phyloP scores from a whole-genome alignment of 129 eudicot genomes.

The Oenanthe sinensis region DNA sequence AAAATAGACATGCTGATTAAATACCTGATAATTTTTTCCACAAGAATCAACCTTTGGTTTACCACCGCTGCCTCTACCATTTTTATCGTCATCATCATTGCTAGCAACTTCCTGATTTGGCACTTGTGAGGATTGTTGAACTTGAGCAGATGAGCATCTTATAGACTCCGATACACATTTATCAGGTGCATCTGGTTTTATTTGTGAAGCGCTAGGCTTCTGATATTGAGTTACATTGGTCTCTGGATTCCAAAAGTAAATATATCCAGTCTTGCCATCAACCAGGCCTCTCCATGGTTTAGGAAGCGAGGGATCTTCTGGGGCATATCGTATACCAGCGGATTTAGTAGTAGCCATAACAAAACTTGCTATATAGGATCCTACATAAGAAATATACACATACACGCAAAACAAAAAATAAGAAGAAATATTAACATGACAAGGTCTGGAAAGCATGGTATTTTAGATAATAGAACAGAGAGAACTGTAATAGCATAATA shows the following conservation, averaged over 20 bases:
- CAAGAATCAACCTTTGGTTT: slow-evolving; percentile 39
- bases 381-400: slow-evolving; percentile 5
- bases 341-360: slow-evolving; percentile 68
- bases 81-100: slow-evolving; percentile 17
- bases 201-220: slow-evolving; percentile 42
- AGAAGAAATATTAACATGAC: neutral
- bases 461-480: neutral
- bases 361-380: slow-evolving; percentile 22
- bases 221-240: slow-evolving; percentile 94
- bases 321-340: slow-evolving; percentile 61
- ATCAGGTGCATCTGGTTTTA: slow-evolving; percentile 2
- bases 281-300: slow-evolving; percentile 96
- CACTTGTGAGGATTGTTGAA: slow-evolving; percentile 44
- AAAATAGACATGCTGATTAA: neutral
- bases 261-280: slow-evolving; percentile 88
- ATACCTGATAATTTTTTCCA: slow-evolving; percentile 44
- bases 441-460: neutral
- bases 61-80: slow-evolving; percentile 25
- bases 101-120: slow-evolving; percentile 21
- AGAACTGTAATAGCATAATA: neutral
- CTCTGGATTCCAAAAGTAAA: slow-evolving; percentile 95
- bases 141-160: slow-evolving; percentile 48
- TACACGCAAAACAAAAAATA: neutral
- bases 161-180: slow-evolving; percentile 26
- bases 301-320: slow-evolving; percentile 90